Evolutionary conservation across 208 protist species (phyloP).

Genomic region (Wallacemonas sp.): DNA sequence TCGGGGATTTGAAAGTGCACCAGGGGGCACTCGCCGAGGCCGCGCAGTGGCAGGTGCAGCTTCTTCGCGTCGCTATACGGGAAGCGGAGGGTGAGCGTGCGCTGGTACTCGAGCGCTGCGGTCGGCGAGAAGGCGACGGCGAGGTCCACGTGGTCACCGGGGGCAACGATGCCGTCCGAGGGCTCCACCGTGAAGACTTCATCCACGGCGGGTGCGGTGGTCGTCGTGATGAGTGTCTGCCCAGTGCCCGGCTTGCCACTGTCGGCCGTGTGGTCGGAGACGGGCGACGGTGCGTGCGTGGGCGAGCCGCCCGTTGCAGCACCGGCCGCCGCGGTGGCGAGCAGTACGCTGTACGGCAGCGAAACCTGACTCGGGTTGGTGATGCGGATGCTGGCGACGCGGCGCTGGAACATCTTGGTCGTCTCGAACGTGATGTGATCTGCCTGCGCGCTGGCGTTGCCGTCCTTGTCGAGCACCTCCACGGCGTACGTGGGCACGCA

Average conservation of each 20-base stretch:
- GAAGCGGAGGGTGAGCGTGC: slow-evolving; percentile 41
- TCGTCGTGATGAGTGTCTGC: neutral
- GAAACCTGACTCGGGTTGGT: slow-evolving; percentile 85
- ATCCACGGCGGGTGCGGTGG: neutral
- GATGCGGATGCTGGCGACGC: slow-evolving; percentile 74
- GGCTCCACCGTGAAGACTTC: slow-evolving; percentile 80
- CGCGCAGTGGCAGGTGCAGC: slow-evolving; percentile 72
- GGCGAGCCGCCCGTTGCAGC: neutral
- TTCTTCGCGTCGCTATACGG: slow-evolving; percentile 46
- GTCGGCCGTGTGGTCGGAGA: neutral
- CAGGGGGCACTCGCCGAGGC: slow-evolving; percentile 90
- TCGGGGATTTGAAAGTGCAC: slow-evolving; percentile 95
- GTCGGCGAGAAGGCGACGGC: slow-evolving; percentile 88
- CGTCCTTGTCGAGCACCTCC: slow-evolving; percentile 34
- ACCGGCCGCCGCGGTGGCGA: slow-evolving; percentile 7
- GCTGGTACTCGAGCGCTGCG: slow-evolving; percentile 38
- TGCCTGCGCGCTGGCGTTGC: slow-evolving; percentile 28
- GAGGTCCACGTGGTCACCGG: slow-evolving; percentile 53
- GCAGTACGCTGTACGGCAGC: slow-evolving; percentile 68
- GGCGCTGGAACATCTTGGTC: slow-evolving; percentile 95
- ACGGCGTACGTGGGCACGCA: slow-evolving; percentile 65
- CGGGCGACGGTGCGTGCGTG: neutral
- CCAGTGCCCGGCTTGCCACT: neutral
- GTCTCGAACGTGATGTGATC: slow-evolving; percentile 73
- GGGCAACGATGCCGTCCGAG: slow-evolving; percentile 47